A percentile compares a stretch with the other conserved stretches of the same genome.
Conservation (phyloP, 2,329 filamentous ascomycete genomes). For the Balansia obtecta region DNA sequence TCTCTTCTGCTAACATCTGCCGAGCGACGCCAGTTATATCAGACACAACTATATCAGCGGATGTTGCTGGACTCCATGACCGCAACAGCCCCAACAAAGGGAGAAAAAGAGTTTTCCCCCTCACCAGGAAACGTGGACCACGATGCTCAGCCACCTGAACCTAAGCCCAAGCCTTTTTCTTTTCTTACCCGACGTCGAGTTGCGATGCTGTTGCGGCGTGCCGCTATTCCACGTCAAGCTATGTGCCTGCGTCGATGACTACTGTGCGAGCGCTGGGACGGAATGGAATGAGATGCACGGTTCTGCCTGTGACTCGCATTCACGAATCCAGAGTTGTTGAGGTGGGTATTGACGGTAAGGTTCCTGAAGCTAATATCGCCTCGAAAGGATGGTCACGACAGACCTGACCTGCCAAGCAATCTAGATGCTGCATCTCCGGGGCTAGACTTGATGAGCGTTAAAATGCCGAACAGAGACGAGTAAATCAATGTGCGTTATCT, state of each 20-base stretch:
- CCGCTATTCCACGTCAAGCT: background rate
- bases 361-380: background rate
- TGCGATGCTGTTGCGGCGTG: background rate
- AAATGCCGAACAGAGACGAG: background rate
- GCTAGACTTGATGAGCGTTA: background rate
- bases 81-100: too few relatives aligned
- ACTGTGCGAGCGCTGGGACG: background rate
- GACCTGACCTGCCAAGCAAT: background rate
- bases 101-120: too few relatives aligned
- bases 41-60: too few relatives aligned
- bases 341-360: background rate
- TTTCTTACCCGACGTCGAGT: background rate
- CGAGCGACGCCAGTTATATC: too few relatives aligned
- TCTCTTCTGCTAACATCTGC: too few relatives aligned
- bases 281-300: background rate
- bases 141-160: too few relatives aligned
- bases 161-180: too few relatives aligned
- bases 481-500: background rate
- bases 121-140: too few relatives aligned
- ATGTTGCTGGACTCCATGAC: too few relatives aligned
- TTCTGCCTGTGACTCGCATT: background rate
- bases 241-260: background rate
- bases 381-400: background rate
- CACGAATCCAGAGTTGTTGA: background rate
- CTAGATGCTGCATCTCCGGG: background rate